Evolutionary conservation across 805 yeast species (phyloP).

Genomic region (Ogataea zsoltii): DNA sequence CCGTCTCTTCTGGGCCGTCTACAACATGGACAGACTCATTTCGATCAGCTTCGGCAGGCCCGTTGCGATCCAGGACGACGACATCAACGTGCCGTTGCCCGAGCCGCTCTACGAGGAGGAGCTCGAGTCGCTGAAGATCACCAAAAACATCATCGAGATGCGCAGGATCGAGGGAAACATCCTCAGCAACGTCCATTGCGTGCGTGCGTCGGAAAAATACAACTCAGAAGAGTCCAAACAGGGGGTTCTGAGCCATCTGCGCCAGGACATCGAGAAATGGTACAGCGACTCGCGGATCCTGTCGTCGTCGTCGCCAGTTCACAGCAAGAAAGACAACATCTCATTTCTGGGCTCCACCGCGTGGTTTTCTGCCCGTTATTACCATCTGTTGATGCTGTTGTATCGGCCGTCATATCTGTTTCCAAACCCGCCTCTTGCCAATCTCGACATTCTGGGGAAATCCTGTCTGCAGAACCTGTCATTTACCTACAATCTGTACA

Average conservation of each 20-base stretch:
- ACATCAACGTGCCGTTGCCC: conserved; percentile 32
- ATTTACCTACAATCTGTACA: conserved; percentile 46
- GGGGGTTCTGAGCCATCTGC: conserved; percentile 33
- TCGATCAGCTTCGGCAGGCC: conserved; percentile 31
- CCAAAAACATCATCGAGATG: conserved; percentile 43
- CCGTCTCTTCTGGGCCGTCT: conserved; percentile 37
- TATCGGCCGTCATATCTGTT: conserved; percentile 52
- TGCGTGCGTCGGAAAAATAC: conserved; percentile 37
- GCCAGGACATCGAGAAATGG: conserved; percentile 42
- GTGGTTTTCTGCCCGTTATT: conserved; percentile 44
- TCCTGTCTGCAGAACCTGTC: conserved; percentile 47
- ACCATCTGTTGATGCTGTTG: conserved; percentile 45
- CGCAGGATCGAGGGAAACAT: conserved; percentile 50
- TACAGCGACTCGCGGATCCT: conserved; percentile 26
- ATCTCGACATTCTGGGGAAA: conserved; percentile 44
- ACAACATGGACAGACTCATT: conserved; percentile 30
- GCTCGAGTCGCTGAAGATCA: conserved; percentile 40
- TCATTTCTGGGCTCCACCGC: conserved; percentile 34
- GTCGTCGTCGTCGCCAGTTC: conserved; percentile 14
- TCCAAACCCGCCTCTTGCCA: conserved; percentile 44
- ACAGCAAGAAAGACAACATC: conserved; percentile 15
- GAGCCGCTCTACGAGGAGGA: conserved; percentile 42
- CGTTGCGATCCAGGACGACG: conserved; percentile 29
- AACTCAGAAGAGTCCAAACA: conserved; percentile 34
- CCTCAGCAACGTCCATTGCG: conserved; percentile 46